Base-by-base conservation (phyloP, 805 yeast species). In the Candida verbasci region DNA sequence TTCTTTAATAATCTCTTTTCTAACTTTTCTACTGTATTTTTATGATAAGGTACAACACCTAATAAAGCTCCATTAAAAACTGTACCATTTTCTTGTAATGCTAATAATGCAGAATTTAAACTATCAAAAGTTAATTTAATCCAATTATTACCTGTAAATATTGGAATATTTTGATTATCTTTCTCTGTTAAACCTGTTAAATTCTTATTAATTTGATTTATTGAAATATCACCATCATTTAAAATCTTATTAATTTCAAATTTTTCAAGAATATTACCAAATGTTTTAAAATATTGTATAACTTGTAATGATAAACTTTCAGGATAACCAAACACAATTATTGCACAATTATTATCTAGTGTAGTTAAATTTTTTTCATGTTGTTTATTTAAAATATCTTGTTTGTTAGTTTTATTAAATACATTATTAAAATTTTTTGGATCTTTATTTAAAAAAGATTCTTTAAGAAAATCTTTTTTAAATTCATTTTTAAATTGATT, bases 121-220 rank as follows among this genome's bases (percentile, higher is more conserved):
- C 80, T 81, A 39, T 79, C 82, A 56, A 78, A 93, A 3, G 97
- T 89, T 37, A 91, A 55, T 53, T 88, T 85, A n/a, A 89, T 79
- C 97, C 97, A 91, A 26, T 86, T 80, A 31, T 78, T 74, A 1
- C 97, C 97, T 9, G 89, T 74, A 58, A 78, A 84, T 7, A 91
- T 81, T 3, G 96, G 94, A 39, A 51, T 64, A 56, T 46, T 42
- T 22, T 47, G 50, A 28, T 30, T 32, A 8, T 37, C 42, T 9
- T 40, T 38, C 5, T 31, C 34, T n/a, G 31, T 37, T 12, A 39
- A 32, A 6, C 12, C 24, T 20, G 18, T 9, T 17, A 23, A 17
- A 31, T 25, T 33, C 6, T 18, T 18, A 4, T 20, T 18, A 4
- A 12, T 12, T 17, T 17, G 24, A 15, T 38, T 40, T 10, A 29